Evolutionary conservation across 371 early-diverging fungal genomes (phyloP).

Genomic region (Entomophthora muscae): DNA sequence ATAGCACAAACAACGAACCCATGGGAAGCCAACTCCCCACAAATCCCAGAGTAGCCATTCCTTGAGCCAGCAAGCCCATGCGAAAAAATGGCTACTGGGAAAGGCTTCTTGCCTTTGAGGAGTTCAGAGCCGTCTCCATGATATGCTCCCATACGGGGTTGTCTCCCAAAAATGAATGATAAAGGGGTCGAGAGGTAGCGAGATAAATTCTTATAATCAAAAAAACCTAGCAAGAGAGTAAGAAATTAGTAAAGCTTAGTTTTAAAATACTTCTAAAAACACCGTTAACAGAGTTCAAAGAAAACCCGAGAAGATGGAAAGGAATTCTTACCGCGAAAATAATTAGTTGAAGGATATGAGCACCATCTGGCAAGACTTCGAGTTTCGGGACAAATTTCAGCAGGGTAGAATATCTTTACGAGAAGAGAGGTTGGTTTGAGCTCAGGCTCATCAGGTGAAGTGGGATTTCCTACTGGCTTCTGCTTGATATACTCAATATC

Average conservation of each 20-base stretch:
- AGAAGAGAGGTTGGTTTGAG: neutral
- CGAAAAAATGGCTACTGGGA: slow-evolving; percentile 19
- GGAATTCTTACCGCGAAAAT: slow-evolving; percentile 6
- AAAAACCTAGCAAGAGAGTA: neutral
- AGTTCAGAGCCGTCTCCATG: slow-evolving; percentile 9
- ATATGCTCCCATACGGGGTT: slow-evolving; percentile 11
- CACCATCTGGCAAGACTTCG: slow-evolving; percentile 13
- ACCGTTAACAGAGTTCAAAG: too few species aligned
- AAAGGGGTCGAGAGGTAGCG: neutral
- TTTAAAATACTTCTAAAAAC: too few species aligned
- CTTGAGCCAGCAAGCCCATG: slow-evolving; percentile 28
- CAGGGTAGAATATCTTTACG: slow-evolving; percentile 13
- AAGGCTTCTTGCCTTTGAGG: slow-evolving; percentile 1
- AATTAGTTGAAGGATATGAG: neutral
- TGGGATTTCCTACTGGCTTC: neutral
- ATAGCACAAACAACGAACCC: slow-evolving; percentile 30
- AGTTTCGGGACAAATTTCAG: slow-evolving; percentile 8
- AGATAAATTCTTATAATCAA: slow-evolving; percentile 2
- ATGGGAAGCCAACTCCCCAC: slow-evolving; percentile 25
- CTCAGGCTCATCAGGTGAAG: slow-evolving; percentile 7
- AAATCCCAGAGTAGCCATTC: slow-evolving; percentile 22
- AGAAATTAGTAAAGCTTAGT: too few species aligned
- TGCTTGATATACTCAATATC: slow-evolving; percentile 15
- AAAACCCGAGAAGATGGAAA: too few species aligned
- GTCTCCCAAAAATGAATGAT: neutral